These are phyloP conservation scores for Thuja plicata DNA, from an alignment of 83 land plant genomes.

Conservation along the genomic window DNA sequence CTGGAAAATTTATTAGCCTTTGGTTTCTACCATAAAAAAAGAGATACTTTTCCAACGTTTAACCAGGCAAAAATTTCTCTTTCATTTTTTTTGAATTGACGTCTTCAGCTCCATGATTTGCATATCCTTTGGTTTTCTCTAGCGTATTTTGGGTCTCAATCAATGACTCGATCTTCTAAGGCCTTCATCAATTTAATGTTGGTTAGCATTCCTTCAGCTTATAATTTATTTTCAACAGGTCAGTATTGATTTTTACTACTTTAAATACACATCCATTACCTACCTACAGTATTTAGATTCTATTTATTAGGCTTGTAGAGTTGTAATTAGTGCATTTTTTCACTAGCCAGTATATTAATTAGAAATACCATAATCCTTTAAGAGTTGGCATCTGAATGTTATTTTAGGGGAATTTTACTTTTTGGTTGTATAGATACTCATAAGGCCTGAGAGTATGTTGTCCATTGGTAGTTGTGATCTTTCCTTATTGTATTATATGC, in stretches of 20 bases:
- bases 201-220: constrained; percentile 5
- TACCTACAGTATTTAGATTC: not conserved
- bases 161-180: not conserved
- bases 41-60: not conserved
- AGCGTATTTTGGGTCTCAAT: not conserved
- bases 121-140: not conserved
- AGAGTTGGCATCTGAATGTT: not conserved
- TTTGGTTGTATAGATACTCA: constrained; percentile 15
- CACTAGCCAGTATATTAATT: constrained; percentile 10
- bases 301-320: not conserved
- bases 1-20: not conserved
- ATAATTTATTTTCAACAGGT: not conserved
- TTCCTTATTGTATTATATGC: constrained; percentile 3
- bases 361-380: not conserved
- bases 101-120: not conserved
- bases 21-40: not conserved
- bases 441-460: constrained; percentile 4
- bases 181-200: not conserved
- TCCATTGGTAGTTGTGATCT: constrained; percentile 6
- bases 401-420: not conserved
- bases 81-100: not conserved
- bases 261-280: not conserved
- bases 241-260: not conserved
- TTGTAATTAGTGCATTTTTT: constrained; percentile 6
- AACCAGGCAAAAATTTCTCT: not conserved